A percentile compares a stretch with the other conserved stretches of the same genome.
phyloP scores from a whole-genome alignment of 2,329 filamentous ascomycete species.

The Scedosporium dehoogii region DNA sequence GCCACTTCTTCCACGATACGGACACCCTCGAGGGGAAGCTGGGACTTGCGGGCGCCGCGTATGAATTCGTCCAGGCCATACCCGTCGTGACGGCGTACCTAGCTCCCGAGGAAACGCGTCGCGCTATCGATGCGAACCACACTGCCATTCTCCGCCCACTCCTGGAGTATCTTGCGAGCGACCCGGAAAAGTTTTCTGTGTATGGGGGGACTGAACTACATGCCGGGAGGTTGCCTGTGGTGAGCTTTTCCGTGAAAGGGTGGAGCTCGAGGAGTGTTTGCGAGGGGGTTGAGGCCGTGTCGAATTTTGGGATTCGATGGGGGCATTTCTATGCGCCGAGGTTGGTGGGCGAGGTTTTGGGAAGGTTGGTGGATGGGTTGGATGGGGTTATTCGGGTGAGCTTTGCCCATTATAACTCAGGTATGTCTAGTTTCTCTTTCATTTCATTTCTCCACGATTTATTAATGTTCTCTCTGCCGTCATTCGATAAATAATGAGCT shows the following conservation, averaged over 20 bases:
- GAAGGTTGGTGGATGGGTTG: slow-evolving; percentile 31
- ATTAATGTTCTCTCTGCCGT: background rate
- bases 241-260: slow-evolving; percentile 56
- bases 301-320: slow-evolving; percentile 53
- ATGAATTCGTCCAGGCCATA: slow-evolving; percentile 58
- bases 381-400: slow-evolving; percentile 61
- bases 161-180: slow-evolving; percentile 45
- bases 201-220: slow-evolving; percentile 44
- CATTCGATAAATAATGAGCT: slow-evolving; percentile 2
- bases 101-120: slow-evolving; percentile 34
- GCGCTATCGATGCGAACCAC: slow-evolving; percentile 47
- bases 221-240: slow-evolving; percentile 46
- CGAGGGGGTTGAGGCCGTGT: slow-evolving; percentile 48
- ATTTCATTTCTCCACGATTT: background rate
- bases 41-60: slow-evolving; percentile 57
- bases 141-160: slow-evolving; percentile 46
- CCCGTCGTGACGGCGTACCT: slow-evolving; percentile 54
- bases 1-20: slow-evolving; percentile 58
- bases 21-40: slow-evolving; percentile 56
- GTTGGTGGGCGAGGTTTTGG: slow-evolving; percentile 48
- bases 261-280: slow-evolving; percentile 48
- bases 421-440: slow-evolving; percentile 28
- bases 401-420: slow-evolving; percentile 63
- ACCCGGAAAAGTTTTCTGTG: slow-evolving; percentile 41
- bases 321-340: slow-evolving; percentile 61